Base-by-base conservation (phyloP, 139 green algal species). In the Micractinium sp. region DNA sequence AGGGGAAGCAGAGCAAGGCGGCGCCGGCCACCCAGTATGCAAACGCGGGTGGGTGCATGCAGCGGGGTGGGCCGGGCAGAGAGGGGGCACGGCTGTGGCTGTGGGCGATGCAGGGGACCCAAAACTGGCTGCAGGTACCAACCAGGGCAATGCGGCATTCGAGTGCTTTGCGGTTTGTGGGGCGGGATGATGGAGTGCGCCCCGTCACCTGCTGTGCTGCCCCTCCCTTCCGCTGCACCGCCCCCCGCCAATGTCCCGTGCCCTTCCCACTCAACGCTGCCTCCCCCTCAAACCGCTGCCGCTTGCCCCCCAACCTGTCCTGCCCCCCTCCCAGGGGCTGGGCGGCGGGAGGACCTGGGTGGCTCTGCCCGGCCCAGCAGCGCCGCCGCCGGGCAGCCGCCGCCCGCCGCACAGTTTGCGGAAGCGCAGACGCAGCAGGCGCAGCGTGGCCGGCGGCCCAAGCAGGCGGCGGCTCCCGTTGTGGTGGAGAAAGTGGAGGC, bases 401-500 rank as follows among this genome's bases (percentile, higher is more conserved):
- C 81, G 78, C 78, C 81, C n/a, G 33, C 81, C 19, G 35, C 63
- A 7, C 82, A 87, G 63, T 78, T 61, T 87, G 63, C 38, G 3
- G 63, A 69, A 27, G 82, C 63, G 61, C 82, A 78, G 82, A 7
- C 73, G 82, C 19, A 19, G 61, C 53, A 75, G 56, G 41, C 38
- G 25, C 39, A 66, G 78, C 35, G 78, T 0, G 41, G 39, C 23
- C 18, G 33, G 81, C 81, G 53, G 47, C 80, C 16, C 56, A 75
- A 73, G 31, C 53, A 47, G n/a, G 3, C 20, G 60, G 5, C 56
- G 0, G 78, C 27, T 3, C 78, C 78, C 19, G 56, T 47, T 12
- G 13, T 29, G 31, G 69, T 88, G 71, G 85, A 88, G 71, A 16
- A 88, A n/a, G 39, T 82, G 19, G 85, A 60, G 85, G 69, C 71